Conservation (phyloP, 2,329 filamentous ascomycete species). For the Ampelomyces quisqualis region DNA sequence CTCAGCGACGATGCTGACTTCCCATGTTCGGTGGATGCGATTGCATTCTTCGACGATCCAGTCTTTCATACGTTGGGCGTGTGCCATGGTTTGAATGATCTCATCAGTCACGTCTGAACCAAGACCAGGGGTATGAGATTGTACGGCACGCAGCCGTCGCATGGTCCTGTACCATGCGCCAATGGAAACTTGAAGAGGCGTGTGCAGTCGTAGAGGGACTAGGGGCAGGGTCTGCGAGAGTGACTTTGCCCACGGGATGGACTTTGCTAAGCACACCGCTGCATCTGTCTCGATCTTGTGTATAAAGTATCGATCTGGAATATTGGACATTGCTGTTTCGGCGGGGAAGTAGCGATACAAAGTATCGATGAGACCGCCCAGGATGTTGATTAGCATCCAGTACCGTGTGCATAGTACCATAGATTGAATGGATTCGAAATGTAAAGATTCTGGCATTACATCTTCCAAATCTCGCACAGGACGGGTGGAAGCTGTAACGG, state of each 20-base stretch:
- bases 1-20: constrained; percentile 22
- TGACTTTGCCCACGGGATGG: constrained; percentile 21
- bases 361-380: constrained; percentile 29
- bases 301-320: constrained; percentile 19
- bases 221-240: constrained; percentile 26
- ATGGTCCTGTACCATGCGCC: constrained; percentile 29
- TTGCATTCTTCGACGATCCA: constrained; percentile 27
- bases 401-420: constrained; percentile 29
- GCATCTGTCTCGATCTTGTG: constrained; percentile 21
- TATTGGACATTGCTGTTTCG: constrained; percentile 14
- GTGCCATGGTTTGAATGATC: constrained; percentile 3
- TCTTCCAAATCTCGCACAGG: constrained; percentile 20
- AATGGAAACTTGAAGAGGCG: constrained; percentile 28
- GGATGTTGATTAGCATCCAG: constrained; percentile 27
- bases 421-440: constrained; percentile 25
- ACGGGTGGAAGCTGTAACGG: constrained; percentile 12
- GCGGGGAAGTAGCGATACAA: constrained; percentile 26
- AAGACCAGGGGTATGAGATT: background rate
- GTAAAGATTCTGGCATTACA: constrained; percentile 19
- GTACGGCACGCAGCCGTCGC: constrained; percentile 4
- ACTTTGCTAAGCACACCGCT: constrained; percentile 24
- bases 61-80: constrained; percentile 25
- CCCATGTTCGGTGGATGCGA: constrained; percentile 26
- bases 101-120: background rate
- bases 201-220: constrained; percentile 31